Evolutionary conservation across 2,329 filamentous ascomycete species (phyloP).

Genomic region (Trichophyton verrucosum): DNA sequence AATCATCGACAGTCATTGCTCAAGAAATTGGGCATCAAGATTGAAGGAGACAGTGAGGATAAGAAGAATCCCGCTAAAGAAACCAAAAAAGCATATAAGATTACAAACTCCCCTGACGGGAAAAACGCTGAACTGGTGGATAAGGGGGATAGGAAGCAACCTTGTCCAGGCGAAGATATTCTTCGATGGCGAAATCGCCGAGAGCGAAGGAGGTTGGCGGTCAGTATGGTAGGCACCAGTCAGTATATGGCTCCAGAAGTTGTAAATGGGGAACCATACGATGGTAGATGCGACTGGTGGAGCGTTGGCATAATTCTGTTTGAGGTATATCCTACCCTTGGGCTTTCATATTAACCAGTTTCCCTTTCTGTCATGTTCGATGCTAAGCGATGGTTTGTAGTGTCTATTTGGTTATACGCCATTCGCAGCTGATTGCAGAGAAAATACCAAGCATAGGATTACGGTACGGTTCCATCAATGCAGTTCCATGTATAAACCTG

Average conservation of each 20-base stretch:
- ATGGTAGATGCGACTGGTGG: slow-evolving; percentile 94
- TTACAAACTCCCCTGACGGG: not conserved
- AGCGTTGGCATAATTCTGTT: slow-evolving; percentile 89
- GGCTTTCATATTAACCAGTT: not conserved
- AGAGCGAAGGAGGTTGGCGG: slow-evolving; percentile 59
- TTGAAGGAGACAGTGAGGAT: slow-evolving; percentile 64
- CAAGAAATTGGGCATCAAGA: slow-evolving; percentile 58
- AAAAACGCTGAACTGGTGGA: slow-evolving; percentile 20
- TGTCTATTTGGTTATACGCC: slow-evolving; percentile 87
- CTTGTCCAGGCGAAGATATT: slow-evolving; percentile 37
- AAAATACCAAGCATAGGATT: slow-evolving; percentile 78
- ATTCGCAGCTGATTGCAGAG: slow-evolving; percentile 68
- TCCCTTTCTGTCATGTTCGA: not conserved
- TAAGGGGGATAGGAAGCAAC: slow-evolving; percentile 16
- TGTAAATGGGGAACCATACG: slow-evolving; percentile 67
- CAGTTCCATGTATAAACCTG: not conserved
- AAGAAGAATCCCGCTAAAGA: slow-evolving; percentile 40
- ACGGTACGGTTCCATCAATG: slow-evolving; percentile 37
- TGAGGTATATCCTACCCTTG: slow-evolving; percentile 41
- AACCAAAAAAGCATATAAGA: slow-evolving; percentile 12
- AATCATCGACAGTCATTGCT: slow-evolving; percentile 69
- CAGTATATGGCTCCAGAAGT: slow-evolving; percentile 99
- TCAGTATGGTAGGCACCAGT: slow-evolving; percentile 84
- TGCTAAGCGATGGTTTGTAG: slow-evolving; percentile 22
- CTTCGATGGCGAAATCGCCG: slow-evolving; percentile 58